These are phyloP conservation scores for Onygenales sp. DNA, from an alignment of 2,329 filamentous ascomycete species.

Conservation along the genomic window DNA sequence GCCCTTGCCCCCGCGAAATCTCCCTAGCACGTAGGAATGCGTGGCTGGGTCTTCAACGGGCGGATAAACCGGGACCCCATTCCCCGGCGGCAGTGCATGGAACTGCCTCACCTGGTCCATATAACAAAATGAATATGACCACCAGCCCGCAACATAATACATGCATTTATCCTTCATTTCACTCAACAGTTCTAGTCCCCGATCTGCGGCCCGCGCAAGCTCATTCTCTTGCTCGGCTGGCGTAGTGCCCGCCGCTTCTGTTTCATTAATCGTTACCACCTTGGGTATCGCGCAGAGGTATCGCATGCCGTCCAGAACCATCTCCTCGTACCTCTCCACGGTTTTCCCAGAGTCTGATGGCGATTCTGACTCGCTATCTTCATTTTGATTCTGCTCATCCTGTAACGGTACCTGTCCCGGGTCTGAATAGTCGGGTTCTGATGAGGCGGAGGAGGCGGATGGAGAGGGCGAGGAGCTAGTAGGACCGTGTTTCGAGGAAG, in stretches of 20 bases:
- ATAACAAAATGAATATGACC: conserved; percentile 94
- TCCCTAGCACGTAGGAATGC: conserved; percentile 67
- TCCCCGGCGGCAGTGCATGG: conserved; percentile 65
- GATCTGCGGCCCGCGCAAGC: conserved; percentile 63
- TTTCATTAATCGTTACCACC: conserved; percentile 53
- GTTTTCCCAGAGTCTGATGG: conserved; percentile 51
- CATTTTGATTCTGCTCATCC: conserved; percentile 43
- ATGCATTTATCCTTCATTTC: conserved; percentile 72
- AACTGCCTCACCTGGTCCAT: conserved; percentile 81
- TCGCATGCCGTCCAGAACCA: conserved; percentile 58
- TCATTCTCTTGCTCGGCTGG: conserved; percentile 53
- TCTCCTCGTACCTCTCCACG: conserved; percentile 61
- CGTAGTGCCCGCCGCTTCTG: conserved; percentile 54
- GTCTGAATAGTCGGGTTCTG: conserved; percentile 8
- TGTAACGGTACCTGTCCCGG: conserved; percentile 17
- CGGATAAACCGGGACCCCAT: conserved; percentile 56
- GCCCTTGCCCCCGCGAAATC: conserved; percentile 33
- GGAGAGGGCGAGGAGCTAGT: conserved; percentile 9
- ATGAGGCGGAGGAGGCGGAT: conserved; percentile 1
- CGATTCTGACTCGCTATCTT: conserved; percentile 52
- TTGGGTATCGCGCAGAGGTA: conserved; percentile 81
- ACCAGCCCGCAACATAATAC: conserved; percentile 82
- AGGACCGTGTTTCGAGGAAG: conserved; percentile 12
- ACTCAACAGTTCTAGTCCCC: conserved; percentile 70
- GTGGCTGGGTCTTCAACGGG: conserved; percentile 69